These are phyloP conservation scores for Xylariaceae sp. DNA, from an alignment of 2,329 filamentous ascomycete genomes.

Conservation along the genomic window DNA sequence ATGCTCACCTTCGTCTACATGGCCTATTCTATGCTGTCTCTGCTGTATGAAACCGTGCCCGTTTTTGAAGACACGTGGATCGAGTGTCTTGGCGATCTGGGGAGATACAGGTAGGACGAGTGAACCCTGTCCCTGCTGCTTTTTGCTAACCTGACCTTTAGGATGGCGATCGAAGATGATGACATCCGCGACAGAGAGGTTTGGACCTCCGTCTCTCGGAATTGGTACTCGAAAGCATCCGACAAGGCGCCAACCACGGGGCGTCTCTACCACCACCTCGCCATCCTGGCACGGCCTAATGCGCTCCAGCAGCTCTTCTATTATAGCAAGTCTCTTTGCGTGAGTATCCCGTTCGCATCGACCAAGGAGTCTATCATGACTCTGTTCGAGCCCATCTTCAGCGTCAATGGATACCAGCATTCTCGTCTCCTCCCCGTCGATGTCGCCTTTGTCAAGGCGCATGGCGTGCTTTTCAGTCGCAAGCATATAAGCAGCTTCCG, in stretches of 20 bases:
- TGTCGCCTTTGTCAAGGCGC: slow-evolving; percentile 55
- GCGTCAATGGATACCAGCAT: slow-evolving; percentile 25
- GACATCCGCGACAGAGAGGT: slow-evolving; percentile 68
- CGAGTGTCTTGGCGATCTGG: slow-evolving; percentile 83
- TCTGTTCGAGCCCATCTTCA: slow-evolving; percentile 56
- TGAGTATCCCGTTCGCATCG: slow-evolving; percentile 60
- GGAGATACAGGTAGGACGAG: slow-evolving; percentile 52
- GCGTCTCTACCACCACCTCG: slow-evolving; percentile 81
- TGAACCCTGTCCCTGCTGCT: slow-evolving; percentile 1
- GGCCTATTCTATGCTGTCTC: slow-evolving; percentile 82
- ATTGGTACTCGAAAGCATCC: slow-evolving; percentile 81
- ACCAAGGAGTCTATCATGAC: slow-evolving; percentile 65
- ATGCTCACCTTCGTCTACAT: slow-evolving; percentile 90
- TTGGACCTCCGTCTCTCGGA: slow-evolving; percentile 73
- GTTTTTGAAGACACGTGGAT: slow-evolving; percentile 87
- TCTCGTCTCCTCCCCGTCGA: slow-evolving; percentile 45
- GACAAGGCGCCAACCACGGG: slow-evolving; percentile 71
- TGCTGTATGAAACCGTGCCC: slow-evolving; percentile 79
- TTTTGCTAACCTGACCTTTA: slow-evolving; percentile 21
- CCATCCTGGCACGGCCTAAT: slow-evolving; percentile 67
- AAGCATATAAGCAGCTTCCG: slow-evolving; percentile 43
- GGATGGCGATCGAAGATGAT: slow-evolving; percentile 87
- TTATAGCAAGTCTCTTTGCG: slow-evolving; percentile 65
- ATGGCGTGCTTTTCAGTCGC: slow-evolving; percentile 58
- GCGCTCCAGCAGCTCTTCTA: slow-evolving; percentile 66